Conservation (phyloP, 2,329 filamentous ascomycete species). For the Dendrostoma leiphaemia region DNA sequence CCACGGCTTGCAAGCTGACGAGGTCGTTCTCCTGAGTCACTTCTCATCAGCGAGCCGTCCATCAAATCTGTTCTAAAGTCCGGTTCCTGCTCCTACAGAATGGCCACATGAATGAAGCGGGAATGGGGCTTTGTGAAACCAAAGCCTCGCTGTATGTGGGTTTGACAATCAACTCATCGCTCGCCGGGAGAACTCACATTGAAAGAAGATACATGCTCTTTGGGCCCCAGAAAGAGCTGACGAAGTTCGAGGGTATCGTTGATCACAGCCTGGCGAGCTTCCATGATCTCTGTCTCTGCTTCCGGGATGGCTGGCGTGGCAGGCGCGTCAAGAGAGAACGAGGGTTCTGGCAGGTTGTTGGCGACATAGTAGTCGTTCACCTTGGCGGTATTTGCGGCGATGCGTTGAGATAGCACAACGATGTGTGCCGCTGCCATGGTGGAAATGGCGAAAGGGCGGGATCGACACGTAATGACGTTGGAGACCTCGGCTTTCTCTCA, state of each 20-base stretch:
- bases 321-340: conserved; percentile 20
- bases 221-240: conserved; percentile 20
- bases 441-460: too few relatives aligned
- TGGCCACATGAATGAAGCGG: too few relatives aligned
- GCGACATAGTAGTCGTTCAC: conserved; percentile 20
- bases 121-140: too few relatives aligned
- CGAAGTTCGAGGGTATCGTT: conserved; percentile 20
- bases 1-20: conserved; percentile 1
- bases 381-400: conserved; percentile 21
- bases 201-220: conserved; percentile 21
- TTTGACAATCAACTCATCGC: neutral
- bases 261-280: conserved; percentile 16
- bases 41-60: neutral
- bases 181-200: neutral
- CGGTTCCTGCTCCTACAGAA: too few relatives aligned
- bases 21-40: conserved; percentile 1
- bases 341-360: conserved; percentile 20
- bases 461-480: too few relatives aligned
- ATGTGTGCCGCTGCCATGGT: too few relatives aligned
- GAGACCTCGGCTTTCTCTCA: too few relatives aligned
- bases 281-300: conserved; percentile 6
- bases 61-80: neutral
- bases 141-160: too few relatives aligned
- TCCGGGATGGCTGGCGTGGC: conserved; percentile 3
- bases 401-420: conserved; percentile 9